A percentile compares a stretch with the other conserved stretches of the same genome.
phyloP scores from a whole-genome alignment of 2,329 filamentous ascomycete species.

The Fusarium clavum region DNA sequence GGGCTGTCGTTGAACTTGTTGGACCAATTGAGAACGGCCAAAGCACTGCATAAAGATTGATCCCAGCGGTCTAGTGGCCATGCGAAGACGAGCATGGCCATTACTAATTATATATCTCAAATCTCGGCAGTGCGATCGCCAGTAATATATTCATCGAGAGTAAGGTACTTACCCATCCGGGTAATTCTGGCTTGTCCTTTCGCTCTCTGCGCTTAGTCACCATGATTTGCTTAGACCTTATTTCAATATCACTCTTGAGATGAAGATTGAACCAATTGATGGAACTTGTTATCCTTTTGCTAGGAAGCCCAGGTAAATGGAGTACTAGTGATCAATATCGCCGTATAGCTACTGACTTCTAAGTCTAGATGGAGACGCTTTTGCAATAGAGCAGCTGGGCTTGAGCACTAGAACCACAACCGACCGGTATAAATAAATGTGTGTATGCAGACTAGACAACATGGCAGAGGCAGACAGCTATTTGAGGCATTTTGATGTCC shows the following conservation, averaged over 20 bases:
- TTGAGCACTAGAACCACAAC: too few species aligned
- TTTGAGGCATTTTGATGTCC: too few species aligned
- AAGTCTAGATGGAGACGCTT: too few species aligned
- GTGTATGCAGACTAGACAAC: too few species aligned
- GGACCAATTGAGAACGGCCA: background rate
- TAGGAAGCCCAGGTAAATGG: background rate
- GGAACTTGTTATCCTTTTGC: too few species aligned
- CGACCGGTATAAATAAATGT: too few species aligned
- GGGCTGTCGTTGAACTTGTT: background rate
- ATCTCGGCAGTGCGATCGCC: background rate
- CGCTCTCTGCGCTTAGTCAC: background rate
- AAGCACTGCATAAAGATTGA: background rate
- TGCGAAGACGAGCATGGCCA: background rate
- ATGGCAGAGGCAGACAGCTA: too few species aligned
- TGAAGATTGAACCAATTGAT: background rate
- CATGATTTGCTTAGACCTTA: background rate
- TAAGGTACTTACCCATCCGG: background rate
- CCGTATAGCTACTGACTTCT: background rate
- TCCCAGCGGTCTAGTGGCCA: too few species aligned
- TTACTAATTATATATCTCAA: background rate
- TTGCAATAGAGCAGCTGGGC: too few species aligned
- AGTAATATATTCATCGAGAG: background rate
- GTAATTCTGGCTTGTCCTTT: background rate
- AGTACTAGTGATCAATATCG: background rate
- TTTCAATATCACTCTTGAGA: background rate